A percentile compares a stretch with the other conserved stretches of the same genome.
Conservation (phyloP, 208 protist species). For the Leishmania amazonensis region DNA sequence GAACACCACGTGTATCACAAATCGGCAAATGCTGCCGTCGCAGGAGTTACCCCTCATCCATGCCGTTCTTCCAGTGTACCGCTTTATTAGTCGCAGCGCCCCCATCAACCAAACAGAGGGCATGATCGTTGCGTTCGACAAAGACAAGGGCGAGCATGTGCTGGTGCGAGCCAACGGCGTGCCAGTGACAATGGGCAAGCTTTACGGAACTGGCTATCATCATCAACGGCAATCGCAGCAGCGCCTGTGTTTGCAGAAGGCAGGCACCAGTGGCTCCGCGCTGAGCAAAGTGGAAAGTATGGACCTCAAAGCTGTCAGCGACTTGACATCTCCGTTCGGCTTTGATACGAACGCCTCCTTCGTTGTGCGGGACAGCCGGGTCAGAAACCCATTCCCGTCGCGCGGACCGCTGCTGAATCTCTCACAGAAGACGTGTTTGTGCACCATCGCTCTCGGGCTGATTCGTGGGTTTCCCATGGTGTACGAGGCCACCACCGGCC, state of each 20-base stretch:
- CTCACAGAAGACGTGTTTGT: conserved; percentile 82
- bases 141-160: conserved; percentile 76
- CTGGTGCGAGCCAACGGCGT: conserved; percentile 76
- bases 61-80: conserved; percentile 77
- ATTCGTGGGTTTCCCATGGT: conserved; percentile 90
- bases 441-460: conserved; percentile 74
- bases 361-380: conserved; percentile 41
- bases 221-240: not conserved
- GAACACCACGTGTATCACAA: conserved; percentile 82
- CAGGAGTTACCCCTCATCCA: conserved; percentile 81
- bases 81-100: conserved; percentile 48
- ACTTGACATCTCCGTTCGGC: conserved; percentile 35
- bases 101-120: conserved; percentile 53
- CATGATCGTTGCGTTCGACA: conserved; percentile 82
- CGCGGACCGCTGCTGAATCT: conserved; percentile 75
- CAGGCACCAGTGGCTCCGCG: not conserved
- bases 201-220: conserved; percentile 11
- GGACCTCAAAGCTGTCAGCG: conserved; percentile 12
- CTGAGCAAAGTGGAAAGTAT: conserved; percentile 20
- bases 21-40: conserved; percentile 69
- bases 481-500: conserved; percentile 70
- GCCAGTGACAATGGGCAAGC: conserved; percentile 53
- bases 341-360: conserved; percentile 68
- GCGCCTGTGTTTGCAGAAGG: conserved; percentile 1
- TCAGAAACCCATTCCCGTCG: conserved; percentile 32